Evolutionary conservation across 2,329 filamentous ascomycete species (phyloP), one percentile per base, ranked within the genome.

Genomic region (Trematosphaeria pertusa): DNA sequence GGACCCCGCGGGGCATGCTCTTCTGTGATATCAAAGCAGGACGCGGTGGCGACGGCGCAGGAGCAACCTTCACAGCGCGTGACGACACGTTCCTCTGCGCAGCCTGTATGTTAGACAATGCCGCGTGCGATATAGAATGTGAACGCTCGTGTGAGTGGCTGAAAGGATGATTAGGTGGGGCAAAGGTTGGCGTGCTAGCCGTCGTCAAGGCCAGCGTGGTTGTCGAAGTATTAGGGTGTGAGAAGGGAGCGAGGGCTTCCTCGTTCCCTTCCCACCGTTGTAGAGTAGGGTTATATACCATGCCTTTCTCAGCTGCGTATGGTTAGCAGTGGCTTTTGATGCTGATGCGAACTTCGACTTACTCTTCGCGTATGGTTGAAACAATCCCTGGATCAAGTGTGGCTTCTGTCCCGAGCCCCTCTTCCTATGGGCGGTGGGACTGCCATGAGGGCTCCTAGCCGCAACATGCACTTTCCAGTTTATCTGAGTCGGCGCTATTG

Each of bases 241-340:
- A 91, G 72, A 99, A 99, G 4, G 85, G 84, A 54, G 83, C 82
- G 42, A 96, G 77, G 24, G 82, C 87, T 61, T 91, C 93, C 69
- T 99, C 94, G 62, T 99, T 99, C 41, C 94, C 94, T 78, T 99
- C 94, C 94, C 94, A 99, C 38, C 86, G 83, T 65, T 87, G 94
- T 7, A 89, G 88, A 20, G 82, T 78, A 5, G 94, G 90, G 65
- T 99, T 97, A 70, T 96, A 99, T 43, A 85, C 87, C 94, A 99
- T 99, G 55, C 93, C 94, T 72, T 96, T 94, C 50, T 96, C 83
- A 64, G 87, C 90, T 93, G 59, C 31, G 43, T 37, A 14, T 2
- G 19, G 46, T 60, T 56, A 61, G 52, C 37, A 41, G 51, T 57
- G 43, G 56, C 46, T 42, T n/a, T n/a, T 34, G 22, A 45, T 35